A percentile compares a stretch with the other conserved stretches of the same genome.
Evolutionary conservation across 805 yeast genomes (phyloP).

Genomic region (Myxozyma kluyveri): DNA sequence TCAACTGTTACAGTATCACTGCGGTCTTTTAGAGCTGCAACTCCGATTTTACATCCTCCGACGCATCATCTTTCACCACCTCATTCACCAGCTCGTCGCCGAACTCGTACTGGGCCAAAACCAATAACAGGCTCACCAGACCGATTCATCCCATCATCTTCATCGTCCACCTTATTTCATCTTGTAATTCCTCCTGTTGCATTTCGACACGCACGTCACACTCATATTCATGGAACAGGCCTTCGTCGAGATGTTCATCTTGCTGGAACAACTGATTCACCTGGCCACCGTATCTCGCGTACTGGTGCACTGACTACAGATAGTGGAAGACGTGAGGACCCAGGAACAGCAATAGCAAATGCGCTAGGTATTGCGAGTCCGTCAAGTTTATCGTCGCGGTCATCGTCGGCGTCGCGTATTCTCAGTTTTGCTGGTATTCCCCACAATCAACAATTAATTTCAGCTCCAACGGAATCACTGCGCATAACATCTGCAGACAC

Average conservation of each 20-base stretch:
- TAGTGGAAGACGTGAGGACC: not conserved
- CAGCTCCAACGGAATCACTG: too few relatives aligned
- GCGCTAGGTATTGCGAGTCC: slow-evolving; percentile 7
- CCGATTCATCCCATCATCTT: slow-evolving; percentile 27
- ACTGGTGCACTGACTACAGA: not conserved
- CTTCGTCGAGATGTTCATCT: too few relatives aligned
- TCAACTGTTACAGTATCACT: too few relatives aligned
- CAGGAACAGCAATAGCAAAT: slow-evolving; percentile 3
- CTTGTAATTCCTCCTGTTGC: slow-evolving; percentile 20
- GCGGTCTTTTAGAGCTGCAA: too few relatives aligned
- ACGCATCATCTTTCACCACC: too few relatives aligned
- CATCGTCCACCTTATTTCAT: slow-evolving; percentile 19
- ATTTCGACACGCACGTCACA: not conserved
- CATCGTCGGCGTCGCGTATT: not conserved
- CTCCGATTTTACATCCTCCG: too few relatives aligned
- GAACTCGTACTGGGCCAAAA: slow-evolving; percentile 12
- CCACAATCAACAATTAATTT: too few relatives aligned
- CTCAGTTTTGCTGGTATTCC: too few relatives aligned
- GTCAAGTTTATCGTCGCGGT: not conserved
- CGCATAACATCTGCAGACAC: too few relatives aligned
- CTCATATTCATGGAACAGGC: not conserved
- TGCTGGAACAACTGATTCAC: not conserved
- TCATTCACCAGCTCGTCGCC: slow-evolving; percentile 6
- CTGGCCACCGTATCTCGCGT: slow-evolving; percentile 3
- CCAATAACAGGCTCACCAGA: slow-evolving; percentile 26